These are phyloP conservation scores for Alternaria sp. DNA, from an alignment of 2,329 filamentous ascomycete genomes.

Conservation along the genomic window DNA sequence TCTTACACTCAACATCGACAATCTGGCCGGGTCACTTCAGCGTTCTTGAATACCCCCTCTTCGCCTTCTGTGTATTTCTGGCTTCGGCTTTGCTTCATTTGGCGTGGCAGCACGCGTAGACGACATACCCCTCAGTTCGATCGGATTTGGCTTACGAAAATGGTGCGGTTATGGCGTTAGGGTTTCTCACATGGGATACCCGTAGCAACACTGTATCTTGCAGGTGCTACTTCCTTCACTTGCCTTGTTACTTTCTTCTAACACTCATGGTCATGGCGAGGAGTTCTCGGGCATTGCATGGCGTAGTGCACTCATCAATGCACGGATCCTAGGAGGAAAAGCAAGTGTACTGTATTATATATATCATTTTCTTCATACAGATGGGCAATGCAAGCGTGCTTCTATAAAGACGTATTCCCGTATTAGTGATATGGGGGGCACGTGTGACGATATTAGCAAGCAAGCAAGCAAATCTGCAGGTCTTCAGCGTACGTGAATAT, in stretches of 20 bases:
- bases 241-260: conserved; percentile 37
- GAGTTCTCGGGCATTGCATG: conserved; percentile 44
- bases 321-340: conserved; percentile 28
- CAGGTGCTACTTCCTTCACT: conserved; percentile 26
- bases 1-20: conserved; percentile 6
- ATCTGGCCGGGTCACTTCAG: conserved; percentile 13
- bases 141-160: conserved; percentile 28
- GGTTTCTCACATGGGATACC: conserved; percentile 41
- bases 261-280: conserved; percentile 35
- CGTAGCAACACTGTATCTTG: conserved; percentile 32
- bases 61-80: conserved; percentile 33
- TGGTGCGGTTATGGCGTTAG: conserved; percentile 37
- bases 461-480: not conserved
- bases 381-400: conserved; percentile 14
- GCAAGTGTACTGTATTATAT: conserved; percentile 38
- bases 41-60: conserved; percentile 12
- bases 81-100: conserved; percentile 37
- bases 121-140: conserved; percentile 32
- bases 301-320: conserved; percentile 27
- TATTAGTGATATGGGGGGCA: not conserved
- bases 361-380: conserved; percentile 14
- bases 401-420: not conserved
- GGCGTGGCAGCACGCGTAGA: conserved; percentile 29
- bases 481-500: not conserved
- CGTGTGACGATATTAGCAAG: not conserved